A percentile compares a stretch with the other conserved stretches of the same genome.
phyloP scores from a whole-genome alignment of 2,329 filamentous ascomycete genomes.

The Orbilia quercus region DNA sequence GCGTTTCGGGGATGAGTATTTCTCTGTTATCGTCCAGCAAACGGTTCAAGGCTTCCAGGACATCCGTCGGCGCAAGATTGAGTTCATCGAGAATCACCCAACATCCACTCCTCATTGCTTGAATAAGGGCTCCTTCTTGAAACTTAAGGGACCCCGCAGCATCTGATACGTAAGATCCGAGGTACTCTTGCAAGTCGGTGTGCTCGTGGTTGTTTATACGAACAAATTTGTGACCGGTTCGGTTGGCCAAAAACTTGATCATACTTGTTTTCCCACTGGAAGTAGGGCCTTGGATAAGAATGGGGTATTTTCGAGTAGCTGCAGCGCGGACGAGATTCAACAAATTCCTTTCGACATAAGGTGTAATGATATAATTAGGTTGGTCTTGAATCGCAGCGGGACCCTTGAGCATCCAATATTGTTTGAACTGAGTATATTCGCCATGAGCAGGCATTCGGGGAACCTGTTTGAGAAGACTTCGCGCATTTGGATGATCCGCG shows the following conservation, averaged over 20 bases:
- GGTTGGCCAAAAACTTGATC: conserved; percentile 98
- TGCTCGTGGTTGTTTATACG: conserved; percentile 99
- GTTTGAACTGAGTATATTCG: conserved; percentile 83
- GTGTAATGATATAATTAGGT: conserved; percentile 93
- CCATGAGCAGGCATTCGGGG: conserved; percentile 83
- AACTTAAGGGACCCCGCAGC: conserved; percentile 86
- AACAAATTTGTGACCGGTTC: conserved; percentile 95
- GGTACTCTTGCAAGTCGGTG: conserved; percentile 95
- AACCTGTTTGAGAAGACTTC: conserved; percentile 79
- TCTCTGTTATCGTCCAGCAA: conserved; percentile 96
- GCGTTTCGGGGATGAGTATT: conserved; percentile 93
- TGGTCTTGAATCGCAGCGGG: conserved; percentile 74
- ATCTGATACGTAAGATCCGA: conserved; percentile 91
- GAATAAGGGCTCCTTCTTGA: conserved; percentile 92
- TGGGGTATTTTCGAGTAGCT: conserved; percentile 89
- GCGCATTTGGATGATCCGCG: conserved; percentile 66
- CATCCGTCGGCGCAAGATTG: conserved; percentile 95
- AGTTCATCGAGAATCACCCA: conserved; percentile 99
- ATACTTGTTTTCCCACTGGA: conserved; percentile 99
- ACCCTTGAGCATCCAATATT: conserved; percentile 91
- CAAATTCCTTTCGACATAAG: conserved; percentile 92
- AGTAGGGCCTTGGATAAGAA: conserved; percentile 94
- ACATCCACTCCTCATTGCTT: conserved; percentile 89
- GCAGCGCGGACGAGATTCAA: conserved; percentile 93
- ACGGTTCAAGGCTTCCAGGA: conserved; percentile 93